A percentile compares a stretch with the other conserved stretches of the same genome.
Conservation (phyloP, 2,329 filamentous ascomycete species). For the Ascochyta viciae-villosae region DNA sequence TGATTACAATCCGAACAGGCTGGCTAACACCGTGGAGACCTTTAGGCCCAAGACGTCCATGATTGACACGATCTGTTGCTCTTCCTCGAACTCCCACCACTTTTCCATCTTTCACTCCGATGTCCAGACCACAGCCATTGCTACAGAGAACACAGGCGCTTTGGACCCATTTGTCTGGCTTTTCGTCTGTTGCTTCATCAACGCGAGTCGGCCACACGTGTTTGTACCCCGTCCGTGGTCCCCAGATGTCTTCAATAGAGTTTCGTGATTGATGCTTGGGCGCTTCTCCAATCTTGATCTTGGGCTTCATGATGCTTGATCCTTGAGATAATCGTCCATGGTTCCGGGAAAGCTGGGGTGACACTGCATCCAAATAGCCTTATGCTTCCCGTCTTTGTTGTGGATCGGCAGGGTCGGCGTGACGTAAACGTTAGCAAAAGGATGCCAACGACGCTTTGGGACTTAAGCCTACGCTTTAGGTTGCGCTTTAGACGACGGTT, state of each 20-base stretch:
- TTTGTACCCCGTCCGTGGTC: constrained; percentile 4
- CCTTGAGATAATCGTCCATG: background rate
- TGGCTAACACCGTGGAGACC: constrained; percentile 3
- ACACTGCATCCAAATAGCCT: constrained; percentile 2
- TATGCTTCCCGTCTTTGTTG: background rate
- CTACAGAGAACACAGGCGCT: constrained; percentile 11
- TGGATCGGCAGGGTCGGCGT: constrained; percentile 3
- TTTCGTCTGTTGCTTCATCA: constrained; percentile 7
- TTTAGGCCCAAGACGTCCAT: constrained; percentile 5
- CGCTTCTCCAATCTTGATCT: constrained; percentile 8
- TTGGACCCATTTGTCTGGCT: constrained; percentile 9
- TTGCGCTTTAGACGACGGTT: background rate
- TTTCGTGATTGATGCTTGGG: constrained; percentile 9
- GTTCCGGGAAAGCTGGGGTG: background rate
- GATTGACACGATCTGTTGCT: constrained; percentile 9
- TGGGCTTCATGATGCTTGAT: constrained; percentile 6
- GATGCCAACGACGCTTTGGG: background rate
- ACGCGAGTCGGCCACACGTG: constrained; percentile 10
- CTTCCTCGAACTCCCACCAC: constrained; percentile 6
- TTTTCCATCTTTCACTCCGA: constrained; percentile 5
- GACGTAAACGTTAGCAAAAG: constrained; percentile 11
- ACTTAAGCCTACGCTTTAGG: background rate
- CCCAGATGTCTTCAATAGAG: constrained; percentile 12
- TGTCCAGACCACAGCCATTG: constrained; percentile 8
- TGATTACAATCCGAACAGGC: background rate